phyloP scores from a whole-genome alignment of 2,329 filamentous ascomycete species.

The Beauveria caledonica region DNA sequence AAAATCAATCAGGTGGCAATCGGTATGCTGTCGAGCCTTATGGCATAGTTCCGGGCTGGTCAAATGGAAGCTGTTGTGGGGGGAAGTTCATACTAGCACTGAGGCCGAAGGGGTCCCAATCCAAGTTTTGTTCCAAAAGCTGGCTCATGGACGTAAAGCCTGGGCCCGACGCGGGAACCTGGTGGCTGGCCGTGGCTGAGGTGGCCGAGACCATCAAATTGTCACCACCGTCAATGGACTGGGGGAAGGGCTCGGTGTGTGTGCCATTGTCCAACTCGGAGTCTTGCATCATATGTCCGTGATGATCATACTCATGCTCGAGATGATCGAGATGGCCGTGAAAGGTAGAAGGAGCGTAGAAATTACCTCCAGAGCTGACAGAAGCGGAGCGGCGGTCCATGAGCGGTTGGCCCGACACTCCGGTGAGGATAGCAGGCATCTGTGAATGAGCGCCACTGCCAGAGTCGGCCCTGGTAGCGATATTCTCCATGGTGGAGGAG shows the following conservation, averaged over 20 bases:
- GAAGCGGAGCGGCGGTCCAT: slow-evolving; percentile 30
- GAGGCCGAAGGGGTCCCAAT: slow-evolving; percentile 88
- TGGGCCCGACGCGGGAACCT: slow-evolving; percentile 21
- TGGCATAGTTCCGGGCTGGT: slow-evolving; percentile 45
- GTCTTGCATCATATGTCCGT: slow-evolving; percentile 82
- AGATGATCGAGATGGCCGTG: slow-evolving; percentile 93
- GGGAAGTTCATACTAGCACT: slow-evolving; percentile 95
- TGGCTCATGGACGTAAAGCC: slow-evolving; percentile 57
- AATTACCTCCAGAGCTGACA: slow-evolving; percentile 39
- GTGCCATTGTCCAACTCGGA: slow-evolving; percentile 56
- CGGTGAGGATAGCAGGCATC: slow-evolving; percentile 22
- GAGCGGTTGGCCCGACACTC: slow-evolving; percentile 23
- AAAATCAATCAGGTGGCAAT: not conserved
- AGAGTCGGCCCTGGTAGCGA: slow-evolving; percentile 35
- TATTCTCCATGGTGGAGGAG: slow-evolving; percentile 41
- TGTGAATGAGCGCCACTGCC: slow-evolving; percentile 24
- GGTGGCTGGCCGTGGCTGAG: slow-evolving; percentile 24
- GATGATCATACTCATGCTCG: slow-evolving; percentile 94
- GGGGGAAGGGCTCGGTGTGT: slow-evolving; percentile 42
- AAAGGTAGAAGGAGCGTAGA: slow-evolving; percentile 75
- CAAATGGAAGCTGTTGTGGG: slow-evolving; percentile 70
- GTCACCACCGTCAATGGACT: slow-evolving; percentile 47
- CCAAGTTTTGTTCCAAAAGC: slow-evolving; percentile 69
- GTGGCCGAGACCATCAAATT: slow-evolving; percentile 36
- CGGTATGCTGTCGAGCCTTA: slow-evolving; percentile 16